These are phyloP conservation scores for Diplodia sapinea DNA, from an alignment of 2,329 filamentous ascomycete species.

Conservation along the genomic window DNA sequence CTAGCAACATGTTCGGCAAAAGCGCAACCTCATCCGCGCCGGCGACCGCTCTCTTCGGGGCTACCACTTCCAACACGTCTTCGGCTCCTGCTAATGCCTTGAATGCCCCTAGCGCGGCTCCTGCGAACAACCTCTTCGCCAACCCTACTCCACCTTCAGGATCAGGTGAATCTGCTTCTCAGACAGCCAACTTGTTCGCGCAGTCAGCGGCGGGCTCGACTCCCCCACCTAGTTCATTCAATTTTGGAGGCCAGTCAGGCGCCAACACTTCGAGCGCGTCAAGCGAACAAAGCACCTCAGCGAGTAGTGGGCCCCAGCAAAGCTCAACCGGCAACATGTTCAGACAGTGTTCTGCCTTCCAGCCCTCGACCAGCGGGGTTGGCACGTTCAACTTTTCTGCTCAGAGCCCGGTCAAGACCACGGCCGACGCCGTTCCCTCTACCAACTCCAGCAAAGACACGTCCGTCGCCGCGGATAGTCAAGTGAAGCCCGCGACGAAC, in stretches of 20 bases:
- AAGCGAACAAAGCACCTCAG: not conserved
- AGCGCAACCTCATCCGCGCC: constrained; percentile 6
- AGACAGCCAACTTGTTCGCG: constrained; percentile 12
- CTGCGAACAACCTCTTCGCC: not conserved
- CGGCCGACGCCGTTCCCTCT: not conserved
- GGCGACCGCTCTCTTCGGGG: not conserved
- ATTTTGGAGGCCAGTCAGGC: constrained; percentile 7
- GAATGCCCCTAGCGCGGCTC: not conserved
- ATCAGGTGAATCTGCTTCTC: not conserved
- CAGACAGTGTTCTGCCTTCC: not conserved
- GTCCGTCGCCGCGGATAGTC: not conserved
- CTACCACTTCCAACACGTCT: not conserved
- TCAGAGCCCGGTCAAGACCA: constrained; percentile 2
- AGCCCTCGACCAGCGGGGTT: constrained; percentile 5
- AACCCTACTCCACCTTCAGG: not conserved
- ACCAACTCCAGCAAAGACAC: not conserved
- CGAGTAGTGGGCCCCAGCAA: not conserved
- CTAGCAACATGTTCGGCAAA: constrained; percentile 1
- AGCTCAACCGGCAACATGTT: constrained; percentile 4
- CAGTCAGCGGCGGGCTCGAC: not conserved
- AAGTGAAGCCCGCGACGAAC: not conserved
- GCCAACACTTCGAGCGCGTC: not conserved
- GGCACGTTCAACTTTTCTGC: constrained; percentile 2
- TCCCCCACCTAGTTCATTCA: constrained; percentile 2
- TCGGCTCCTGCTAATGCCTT: not conserved